Base-by-base conservation (phyloP, 2,329 filamentous ascomycete species). In the Trichoderma gracile region DNA sequence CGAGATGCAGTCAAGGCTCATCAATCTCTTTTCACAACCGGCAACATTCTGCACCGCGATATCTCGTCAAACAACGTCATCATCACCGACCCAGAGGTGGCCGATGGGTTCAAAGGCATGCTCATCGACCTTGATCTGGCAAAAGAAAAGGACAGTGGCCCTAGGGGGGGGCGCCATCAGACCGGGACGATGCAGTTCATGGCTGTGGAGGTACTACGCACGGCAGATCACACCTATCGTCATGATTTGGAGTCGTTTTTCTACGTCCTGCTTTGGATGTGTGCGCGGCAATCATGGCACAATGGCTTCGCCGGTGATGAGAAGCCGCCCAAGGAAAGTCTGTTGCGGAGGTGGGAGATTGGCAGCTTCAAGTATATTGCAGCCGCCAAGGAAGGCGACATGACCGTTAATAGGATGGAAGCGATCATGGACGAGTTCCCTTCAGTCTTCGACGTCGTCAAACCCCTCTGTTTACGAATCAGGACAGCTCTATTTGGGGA, bases 111-210 rank as follows among this genome's bases (percentile, higher is more conserved):
- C 21, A 66, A 57, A 30, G 65, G 65, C 23, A 64, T 64, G 65
- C 65, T 66, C 25, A 66, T 66, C 45, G 55, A 64, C 23, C 53
- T 66, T 15, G 65, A 66, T 43, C 27, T 66, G 23, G 65, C 60
- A 1, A 66, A 64, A 14, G 65, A 65, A 45, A 30, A 71, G 17
- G 69, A 68, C 55, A 64, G 65, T 17, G 65, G 69, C 1, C 68
- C 60, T 8, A 69, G 71, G 62, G 65, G 71, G 56, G 71, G 66
- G 33, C 45, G 70, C 65, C 52, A 76, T 65, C 65, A 65, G 49
- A 69, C 67, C 30, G 72, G 74, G 45, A 76, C 70, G 33, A 71
- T 74, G 67, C 67, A 73, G 50, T 76, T 75, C 53, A 78, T 77
- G 70, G 74, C 72, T 0, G 71, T 76, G 38, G 71, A 75, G 57